A percentile compares a stretch with the other conserved stretches of the same genome.
phyloP scores from a whole-genome alignment of 257 asterid species.

The Cinchona pubescens region DNA sequence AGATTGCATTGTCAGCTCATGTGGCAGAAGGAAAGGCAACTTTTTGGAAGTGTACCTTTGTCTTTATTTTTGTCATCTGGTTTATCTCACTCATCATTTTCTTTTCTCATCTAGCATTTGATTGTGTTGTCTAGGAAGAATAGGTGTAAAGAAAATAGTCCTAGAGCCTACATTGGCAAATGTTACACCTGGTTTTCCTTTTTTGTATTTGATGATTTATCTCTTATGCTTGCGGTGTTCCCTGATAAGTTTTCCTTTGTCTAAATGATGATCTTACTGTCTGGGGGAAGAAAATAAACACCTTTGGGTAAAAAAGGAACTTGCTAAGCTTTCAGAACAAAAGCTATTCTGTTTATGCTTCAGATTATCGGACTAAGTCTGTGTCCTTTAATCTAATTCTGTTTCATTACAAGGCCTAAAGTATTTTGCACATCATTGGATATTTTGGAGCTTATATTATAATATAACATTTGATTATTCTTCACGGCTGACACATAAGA shows the following conservation, averaged over 20 bases:
- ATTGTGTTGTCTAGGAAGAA: neutral
- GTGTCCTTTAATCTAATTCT: neutral
- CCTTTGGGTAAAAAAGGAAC: neutral
- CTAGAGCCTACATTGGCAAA: neutral
- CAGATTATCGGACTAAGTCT: neutral
- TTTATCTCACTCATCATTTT: neutral
- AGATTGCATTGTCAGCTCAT: constrained; percentile 88
- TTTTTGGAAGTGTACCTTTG: neutral
- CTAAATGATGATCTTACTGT: neutral
- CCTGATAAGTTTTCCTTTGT: neutral
- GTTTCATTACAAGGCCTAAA: neutral
- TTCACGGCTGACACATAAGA: too few relatives aligned
- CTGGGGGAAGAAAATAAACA: neutral
- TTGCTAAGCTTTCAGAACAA: neutral
- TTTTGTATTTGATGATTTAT: neutral
- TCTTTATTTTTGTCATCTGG: constrained; percentile 3
- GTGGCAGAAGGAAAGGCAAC: constrained; percentile 98
- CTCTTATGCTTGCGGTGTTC: neutral
- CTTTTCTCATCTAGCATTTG: neutral
- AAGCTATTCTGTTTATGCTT: neutral
- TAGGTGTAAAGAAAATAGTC: neutral
- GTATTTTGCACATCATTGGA: neutral
- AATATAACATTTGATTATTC: neutral
- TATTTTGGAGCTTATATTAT: neutral
- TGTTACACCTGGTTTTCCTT: neutral